Evolutionary conservation across 495 filamentous ascomycete genomes (phyloP), one percentile per base, ranked within the genome.

Genomic region (Terfezia claveryi): DNA sequence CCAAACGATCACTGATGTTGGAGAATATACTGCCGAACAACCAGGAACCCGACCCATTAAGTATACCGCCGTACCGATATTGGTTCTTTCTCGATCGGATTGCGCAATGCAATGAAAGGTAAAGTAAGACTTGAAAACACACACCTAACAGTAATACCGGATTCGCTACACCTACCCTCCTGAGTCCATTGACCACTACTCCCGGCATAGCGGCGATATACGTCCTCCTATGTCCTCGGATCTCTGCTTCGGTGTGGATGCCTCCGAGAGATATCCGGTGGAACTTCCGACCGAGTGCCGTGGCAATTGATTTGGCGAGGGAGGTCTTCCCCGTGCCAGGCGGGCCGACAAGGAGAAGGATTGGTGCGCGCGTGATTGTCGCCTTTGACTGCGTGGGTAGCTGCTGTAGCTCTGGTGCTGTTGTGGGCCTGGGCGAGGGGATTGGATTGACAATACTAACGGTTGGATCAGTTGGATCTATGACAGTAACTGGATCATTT

Each of bases 131-230:
- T 27, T 53, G 36, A 54, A 20, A 53, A 49, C 56, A 65, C 63
- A 62, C 52, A 64, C 63, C 63, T 23, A 99, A 79, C 54, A 99
- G 70, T 70, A 96, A 88, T 37, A 99, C 89, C 2, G 92, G 92
- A 63, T 99, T 99, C 4, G 85, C 79, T 16, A 96, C 88, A 38
- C 87, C 89, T 50, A 91, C 92, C 67, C 96, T 99, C 73, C 89
- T 92, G 53, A 99, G 69, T 5, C 89, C 92, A 66, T 85, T 86
- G 50, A 95, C 88, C 53, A 99, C 83, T 51, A 96, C 70, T 36
- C 92, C 92, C 10, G 92, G 92, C 91, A 99, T 95, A 51, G 92
- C 92, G 11, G 92, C 92, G 54, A 99, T 91, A 66, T 99, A 99
- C 2, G 92, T 99, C 52, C 92, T 77, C 49, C 92, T 78, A 69